These are phyloP conservation scores for Trichosanthes truncata DNA, from an alignment of 306 rosid genomes.

Conservation along the genomic window DNA sequence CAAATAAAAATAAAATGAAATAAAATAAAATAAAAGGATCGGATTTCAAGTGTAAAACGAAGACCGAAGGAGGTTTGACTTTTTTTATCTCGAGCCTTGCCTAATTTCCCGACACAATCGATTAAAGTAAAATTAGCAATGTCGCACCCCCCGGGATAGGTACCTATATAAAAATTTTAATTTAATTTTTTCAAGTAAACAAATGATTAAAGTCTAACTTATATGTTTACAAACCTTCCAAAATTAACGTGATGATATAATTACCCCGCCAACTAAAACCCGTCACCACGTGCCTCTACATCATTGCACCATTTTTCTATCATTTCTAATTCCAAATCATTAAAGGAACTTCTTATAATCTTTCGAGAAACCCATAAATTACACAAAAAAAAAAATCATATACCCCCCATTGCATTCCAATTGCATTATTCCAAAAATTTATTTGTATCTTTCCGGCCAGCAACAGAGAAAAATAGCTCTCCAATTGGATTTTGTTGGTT, in stretches of 20 bases:
- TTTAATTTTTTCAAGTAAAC: background rate
- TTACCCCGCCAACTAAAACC: slow-evolving; percentile 3
- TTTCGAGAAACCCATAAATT: background rate
- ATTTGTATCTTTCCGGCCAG: background rate
- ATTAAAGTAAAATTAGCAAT: slow-evolving; percentile 1
- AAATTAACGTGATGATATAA: slow-evolving; percentile 8
- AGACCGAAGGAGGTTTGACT: background rate
- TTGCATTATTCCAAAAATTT: background rate
- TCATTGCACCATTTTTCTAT: background rate
- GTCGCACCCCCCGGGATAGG: background rate
- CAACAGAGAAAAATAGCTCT: no score
- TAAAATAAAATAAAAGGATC: no score
- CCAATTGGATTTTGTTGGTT: no score
- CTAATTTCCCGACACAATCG: background rate
- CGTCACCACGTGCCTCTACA: background rate
- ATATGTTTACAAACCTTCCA: background rate
- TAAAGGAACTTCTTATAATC: background rate
- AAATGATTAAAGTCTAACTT: background rate
- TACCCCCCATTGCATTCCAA: background rate
- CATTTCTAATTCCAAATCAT: background rate
- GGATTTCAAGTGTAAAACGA: background rate
- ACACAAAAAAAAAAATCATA: background rate
- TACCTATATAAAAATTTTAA: background rate
- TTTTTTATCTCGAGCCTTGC: background rate
- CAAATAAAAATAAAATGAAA: no score